Base-by-base conservation (phyloP, 2,329 filamentous ascomycete species). In the Didymellaceae sp. region DNA sequence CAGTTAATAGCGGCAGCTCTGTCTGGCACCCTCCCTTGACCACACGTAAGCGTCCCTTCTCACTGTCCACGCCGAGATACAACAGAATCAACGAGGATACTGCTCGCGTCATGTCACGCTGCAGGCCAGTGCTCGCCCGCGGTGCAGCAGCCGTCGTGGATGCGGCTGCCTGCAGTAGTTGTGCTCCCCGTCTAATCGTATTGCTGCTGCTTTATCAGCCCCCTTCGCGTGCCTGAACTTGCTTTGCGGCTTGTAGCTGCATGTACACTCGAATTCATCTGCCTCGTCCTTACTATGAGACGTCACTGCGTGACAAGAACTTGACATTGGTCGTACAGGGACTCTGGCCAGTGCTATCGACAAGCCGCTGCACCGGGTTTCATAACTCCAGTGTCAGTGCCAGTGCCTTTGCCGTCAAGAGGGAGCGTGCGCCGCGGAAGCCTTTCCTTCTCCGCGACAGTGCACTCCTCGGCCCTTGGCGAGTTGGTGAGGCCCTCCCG, bases 371-470 rank as follows among this genome's bases (percentile, higher is more conserved):
- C 48, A 31, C 41, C 48, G 10, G 37, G 18, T 25, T 37, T 32
- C 35, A 25, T 41, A 24, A 13, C 25, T 28, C 24, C 20, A 28
- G 24, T 24, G n/a, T n/a, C n/a, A n/a, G n/a, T n/a, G n/a, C n/a
- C n/a, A n/a, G n/a, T n/a, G n/a, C n/a, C n/a, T n/a, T n/a, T n/a
- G 28, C 32, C 31, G 38, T 32, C 42, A n/a, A n/a, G 31, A 41
- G 26, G 35, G 24, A 35, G 24, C 38, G 47, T 54, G 52, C 55
- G 42, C 47, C 48, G 55, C 51, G 57, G 54, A 62, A 57, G 45
- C 41, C 46, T 35, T 38, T 28, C 48, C 42, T 37, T 32, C 25
- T 47, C 59, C 57, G 57, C 54, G 35, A 59, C 39, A 52, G 50
- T 44, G 39, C 49, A 43, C 53, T 35, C 17, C 18, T 20, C 20